Evolutionary conservation across 768 basidiomycete genomes (phyloP).

Genomic region (Coprinopsis cinerea): DNA sequence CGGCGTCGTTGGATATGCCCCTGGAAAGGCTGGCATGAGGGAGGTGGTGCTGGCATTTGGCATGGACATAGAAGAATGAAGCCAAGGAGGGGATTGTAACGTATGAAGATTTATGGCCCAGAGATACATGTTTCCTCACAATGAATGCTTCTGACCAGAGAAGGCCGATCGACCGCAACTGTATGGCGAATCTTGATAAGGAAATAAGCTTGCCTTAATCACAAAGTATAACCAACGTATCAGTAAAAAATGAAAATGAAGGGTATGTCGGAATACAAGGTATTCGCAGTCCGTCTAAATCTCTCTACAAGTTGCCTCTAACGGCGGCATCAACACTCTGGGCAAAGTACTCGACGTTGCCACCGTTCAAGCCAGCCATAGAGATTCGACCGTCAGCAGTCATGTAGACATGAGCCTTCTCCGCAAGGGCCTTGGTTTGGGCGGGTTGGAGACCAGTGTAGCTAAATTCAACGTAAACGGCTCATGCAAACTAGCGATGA

Average conservation of each 20-base stretch:
- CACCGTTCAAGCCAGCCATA: conserved; percentile 84
- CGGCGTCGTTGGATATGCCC: conserved; percentile 9
- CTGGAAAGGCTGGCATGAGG: conserved; percentile 8
- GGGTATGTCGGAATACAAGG: background rate
- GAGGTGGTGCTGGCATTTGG: conserved; percentile 8
- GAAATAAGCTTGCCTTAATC: conserved; percentile 6
- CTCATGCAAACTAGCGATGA: background rate
- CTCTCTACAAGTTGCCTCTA: conserved; percentile 59
- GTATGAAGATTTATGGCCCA: conserved; percentile 1
- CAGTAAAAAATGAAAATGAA: background rate
- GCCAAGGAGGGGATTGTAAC: background rate
- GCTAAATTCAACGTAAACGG: conserved; percentile 33
- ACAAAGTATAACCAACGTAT: background rate
- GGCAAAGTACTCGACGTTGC: conserved; percentile 88
- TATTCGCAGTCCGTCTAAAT: background rate
- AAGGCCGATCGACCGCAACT: conserved; percentile 1
- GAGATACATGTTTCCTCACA: conserved; percentile 8
- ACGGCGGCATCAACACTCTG: conserved; percentile 81
- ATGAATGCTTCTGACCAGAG: conserved; percentile 8
- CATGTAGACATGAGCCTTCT: conserved; percentile 91
- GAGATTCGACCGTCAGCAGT: conserved; percentile 91
- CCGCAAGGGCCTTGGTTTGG: conserved; percentile 78
- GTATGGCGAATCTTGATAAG: conserved; percentile 3
- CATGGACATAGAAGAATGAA: conserved; percentile 6
- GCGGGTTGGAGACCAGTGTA: conserved; percentile 80